These are phyloP conservation scores for Solanum etuberosum DNA, from an alignment of 257 asterid genomes.

Conservation along the genomic window DNA sequence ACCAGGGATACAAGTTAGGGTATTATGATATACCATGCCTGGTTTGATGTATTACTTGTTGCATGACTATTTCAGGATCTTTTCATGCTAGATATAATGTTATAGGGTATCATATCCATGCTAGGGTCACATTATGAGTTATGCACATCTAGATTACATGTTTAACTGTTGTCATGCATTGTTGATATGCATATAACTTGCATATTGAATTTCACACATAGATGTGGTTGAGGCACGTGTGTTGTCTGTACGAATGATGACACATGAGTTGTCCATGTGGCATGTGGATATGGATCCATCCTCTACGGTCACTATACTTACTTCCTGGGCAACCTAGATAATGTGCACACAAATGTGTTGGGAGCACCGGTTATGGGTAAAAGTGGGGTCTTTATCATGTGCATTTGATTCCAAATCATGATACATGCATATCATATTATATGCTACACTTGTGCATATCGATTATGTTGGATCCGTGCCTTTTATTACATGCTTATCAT, in stretches of 20 bases:
- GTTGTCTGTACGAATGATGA: not conserved
- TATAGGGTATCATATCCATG: not conserved
- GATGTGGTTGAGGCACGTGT: not conserved
- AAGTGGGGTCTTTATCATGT: not conserved
- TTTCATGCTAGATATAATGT: not conserved
- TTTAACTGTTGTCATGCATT: not conserved
- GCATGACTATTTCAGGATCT: not conserved
- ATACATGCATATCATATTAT: not conserved
- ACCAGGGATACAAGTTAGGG: not conserved
- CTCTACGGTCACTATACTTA: not conserved
- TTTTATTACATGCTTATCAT: not conserved
- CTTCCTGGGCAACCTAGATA: not conserved
- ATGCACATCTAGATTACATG: not conserved
- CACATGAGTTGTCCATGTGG: not conserved
- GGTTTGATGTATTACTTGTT: not conserved
- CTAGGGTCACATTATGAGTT: not conserved
- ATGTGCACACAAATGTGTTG: not conserved
- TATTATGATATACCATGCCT: not conserved
- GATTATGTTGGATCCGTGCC: not conserved
- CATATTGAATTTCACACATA: not conserved
- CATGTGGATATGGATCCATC: not conserved
- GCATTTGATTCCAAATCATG: not conserved
- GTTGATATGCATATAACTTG: too few species aligned
- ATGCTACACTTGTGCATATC: not conserved
- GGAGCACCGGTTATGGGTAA: not conserved